Evolutionary conservation across 1,284 basidiomycete species (phyloP).

Genomic region (Mycosarcoma maydis): DNA sequence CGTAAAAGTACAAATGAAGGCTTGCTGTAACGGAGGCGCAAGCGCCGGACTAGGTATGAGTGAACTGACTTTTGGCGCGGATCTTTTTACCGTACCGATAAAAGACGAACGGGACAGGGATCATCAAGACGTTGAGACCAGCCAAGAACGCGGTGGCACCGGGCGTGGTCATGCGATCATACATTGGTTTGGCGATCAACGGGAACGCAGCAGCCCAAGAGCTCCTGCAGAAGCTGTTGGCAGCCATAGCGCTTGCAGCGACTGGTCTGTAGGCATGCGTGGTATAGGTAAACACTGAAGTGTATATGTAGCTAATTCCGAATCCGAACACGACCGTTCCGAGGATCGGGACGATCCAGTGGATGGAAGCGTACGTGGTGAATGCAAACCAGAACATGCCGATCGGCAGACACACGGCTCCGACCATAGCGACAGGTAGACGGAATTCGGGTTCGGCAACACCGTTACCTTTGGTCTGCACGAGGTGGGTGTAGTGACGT

Average conservation of each 20-base stretch:
- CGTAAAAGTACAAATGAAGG: neutral
- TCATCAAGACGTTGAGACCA: conserved; percentile 43
- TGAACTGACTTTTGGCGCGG: conserved; percentile 41
- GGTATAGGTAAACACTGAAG: conserved; percentile 44
- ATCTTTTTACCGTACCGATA: conserved; percentile 51
- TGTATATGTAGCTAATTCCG: conserved; percentile 47
- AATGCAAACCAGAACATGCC: conserved; percentile 59
- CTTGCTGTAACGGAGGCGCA: neutral
- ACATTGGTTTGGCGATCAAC: conserved; percentile 50
- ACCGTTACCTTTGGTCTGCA: conserved; percentile 71
- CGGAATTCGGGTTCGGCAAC: conserved; percentile 52
- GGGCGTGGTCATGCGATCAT: conserved; percentile 25
- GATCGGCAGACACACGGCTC: conserved; percentile 30
- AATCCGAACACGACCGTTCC: conserved; percentile 40
- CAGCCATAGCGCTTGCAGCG: conserved; percentile 53
- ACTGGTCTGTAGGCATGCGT: conserved; percentile 44
- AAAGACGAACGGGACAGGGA: conserved; percentile 52
- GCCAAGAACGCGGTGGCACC: conserved; percentile 45
- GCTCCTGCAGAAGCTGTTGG: conserved; percentile 48
- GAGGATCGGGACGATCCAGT: conserved; percentile 54
- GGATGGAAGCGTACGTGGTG: conserved; percentile 43
- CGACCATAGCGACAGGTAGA: conserved; percentile 50
- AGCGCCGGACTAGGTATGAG: conserved; percentile 10
- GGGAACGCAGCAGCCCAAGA: conserved; percentile 38
- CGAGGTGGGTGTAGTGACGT: conserved; percentile 69